Conservation (phyloP, 495 filamentous ascomycete genomes). For the Niebla homalea region DNA sequence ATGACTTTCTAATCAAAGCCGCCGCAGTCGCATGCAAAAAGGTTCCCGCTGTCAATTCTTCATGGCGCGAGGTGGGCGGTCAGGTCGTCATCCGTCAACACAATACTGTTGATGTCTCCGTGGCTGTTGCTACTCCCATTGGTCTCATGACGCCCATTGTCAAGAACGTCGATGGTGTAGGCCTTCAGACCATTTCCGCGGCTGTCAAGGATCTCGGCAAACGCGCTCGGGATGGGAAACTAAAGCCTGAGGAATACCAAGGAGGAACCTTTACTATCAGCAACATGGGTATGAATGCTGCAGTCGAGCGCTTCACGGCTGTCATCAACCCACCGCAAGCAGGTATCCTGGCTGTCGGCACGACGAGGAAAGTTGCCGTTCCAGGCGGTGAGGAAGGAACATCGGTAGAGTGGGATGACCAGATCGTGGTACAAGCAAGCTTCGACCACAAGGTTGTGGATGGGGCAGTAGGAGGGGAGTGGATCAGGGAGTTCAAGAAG, state of each 20-base stretch:
- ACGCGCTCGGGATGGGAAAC: constrained; percentile 91
- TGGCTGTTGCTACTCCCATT: constrained; percentile 86
- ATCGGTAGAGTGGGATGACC: constrained; percentile 83
- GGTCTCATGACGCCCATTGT: constrained; percentile 98
- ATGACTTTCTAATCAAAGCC: constrained; percentile 98
- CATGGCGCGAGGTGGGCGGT: constrained; percentile 72
- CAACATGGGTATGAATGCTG: constrained; percentile 99
- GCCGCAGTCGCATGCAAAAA: constrained; percentile 77
- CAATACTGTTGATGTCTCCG: constrained; percentile 78
- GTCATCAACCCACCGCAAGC: constrained; percentile 99
- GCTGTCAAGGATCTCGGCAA: constrained; percentile 91
- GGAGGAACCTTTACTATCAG: constrained; percentile 98
- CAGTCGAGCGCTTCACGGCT: constrained; percentile 95
- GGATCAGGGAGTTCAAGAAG: constrained; percentile 95
- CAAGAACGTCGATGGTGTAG: constrained; percentile 67
- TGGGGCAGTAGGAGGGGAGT: constrained; percentile 93
- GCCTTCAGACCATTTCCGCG: constrained; percentile 73
- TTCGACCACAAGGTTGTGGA: constrained; percentile 96
- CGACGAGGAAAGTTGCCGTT: constrained; percentile 84
- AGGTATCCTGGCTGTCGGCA: constrained; percentile 88
- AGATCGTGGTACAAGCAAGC: constrained; percentile 84
- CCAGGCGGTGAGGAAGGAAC: constrained; percentile 64
- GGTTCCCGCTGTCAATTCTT: constrained; percentile 90
- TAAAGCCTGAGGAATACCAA: constrained; percentile 99
- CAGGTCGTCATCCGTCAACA: constrained; percentile 74